phyloP scores from a whole-genome alignment of 495 filamentous ascomycete genomes.

The Penicillium egyptiacum region DNA sequence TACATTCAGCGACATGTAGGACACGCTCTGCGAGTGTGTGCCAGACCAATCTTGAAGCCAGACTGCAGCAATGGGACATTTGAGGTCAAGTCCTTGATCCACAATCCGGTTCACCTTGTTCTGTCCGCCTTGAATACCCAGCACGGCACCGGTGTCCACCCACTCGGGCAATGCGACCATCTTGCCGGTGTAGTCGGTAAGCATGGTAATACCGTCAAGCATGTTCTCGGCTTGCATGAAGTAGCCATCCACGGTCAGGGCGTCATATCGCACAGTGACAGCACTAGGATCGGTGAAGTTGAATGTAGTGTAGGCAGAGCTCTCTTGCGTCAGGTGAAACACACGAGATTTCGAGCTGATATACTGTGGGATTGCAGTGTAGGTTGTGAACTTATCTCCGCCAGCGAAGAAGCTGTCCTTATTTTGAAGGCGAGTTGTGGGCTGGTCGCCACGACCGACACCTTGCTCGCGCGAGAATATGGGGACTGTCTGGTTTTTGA shows the following conservation, averaged over 20 bases:
- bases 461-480: slow-evolving; percentile 33
- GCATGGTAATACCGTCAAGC: slow-evolving; percentile 25
- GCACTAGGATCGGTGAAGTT: slow-evolving; percentile 19
- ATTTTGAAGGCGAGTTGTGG: slow-evolving; percentile 22
- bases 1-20: slow-evolving; percentile 24
- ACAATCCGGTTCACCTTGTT: slow-evolving; percentile 26
- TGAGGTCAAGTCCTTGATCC: slow-evolving; percentile 14
- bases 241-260: slow-evolving; percentile 18
- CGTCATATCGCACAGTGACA: slow-evolving; percentile 27
- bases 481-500: slow-evolving; percentile 32
- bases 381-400: slow-evolving; percentile 27
- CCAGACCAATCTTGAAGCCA: slow-evolving; percentile 32
- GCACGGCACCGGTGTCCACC: slow-evolving; percentile 25
- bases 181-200: slow-evolving; percentile 26
- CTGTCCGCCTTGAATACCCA: slow-evolving; percentile 30
- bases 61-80: slow-evolving; percentile 26
- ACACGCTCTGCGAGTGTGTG: slow-evolving; percentile 26
- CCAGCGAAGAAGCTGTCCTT: slow-evolving; percentile 28
- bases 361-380: slow-evolving; percentile 26
- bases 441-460: slow-evolving; percentile 32
- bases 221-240: slow-evolving; percentile 27
- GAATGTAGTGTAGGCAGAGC: slow-evolving; percentile 29
- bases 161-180: slow-evolving; percentile 25
- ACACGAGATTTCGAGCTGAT: slow-evolving; percentile 23
- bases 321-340: slow-evolving; percentile 24